Base-by-base conservation (phyloP, 192 early-diverging fungal genomes). In the Podila epigama region DNA sequence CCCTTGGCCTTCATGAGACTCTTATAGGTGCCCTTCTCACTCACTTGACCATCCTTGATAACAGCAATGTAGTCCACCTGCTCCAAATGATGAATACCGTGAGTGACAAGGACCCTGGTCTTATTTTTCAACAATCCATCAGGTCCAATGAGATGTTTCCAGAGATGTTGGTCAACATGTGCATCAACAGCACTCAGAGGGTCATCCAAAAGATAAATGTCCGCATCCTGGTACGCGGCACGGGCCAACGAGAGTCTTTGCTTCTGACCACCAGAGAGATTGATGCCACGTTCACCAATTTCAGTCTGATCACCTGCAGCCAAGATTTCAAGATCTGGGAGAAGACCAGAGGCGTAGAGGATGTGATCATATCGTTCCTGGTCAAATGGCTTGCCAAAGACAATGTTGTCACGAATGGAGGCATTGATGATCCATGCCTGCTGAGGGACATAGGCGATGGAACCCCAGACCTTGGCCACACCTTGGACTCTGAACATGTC, bases 391-490 rank as follows among this genome's bases (percentile, higher is more conserved):
- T 87, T 83, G 6, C 96, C 97, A 88, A 98, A 96, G 5, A 92
- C 57, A 79, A 98, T 93, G 80, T 99, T 99, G 29, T 98, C 94
- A 28, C 92, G 83, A 31, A 99, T 56, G 10, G 92, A 94, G 3
- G 90, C 89, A 61, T 99, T 99, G 88, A 96, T 92, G 52, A 99
- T 94, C 96, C 96, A 99, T 2, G 97, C 88, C 58, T 87, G 82
- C 51, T 77, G 73, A 22, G 66, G 60, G 7, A 66, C 92, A 82
- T 92, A 92, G 13, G 93, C 92, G n/a, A 93, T 70, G 8, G 79
- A 71, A 4, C 85, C 87, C 36, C 86, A 83, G 16, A 98, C 57
- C 11, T 58, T 69, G 20, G 95, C 92, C 3, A 75, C 62, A 34
- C 93, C 94, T 5, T 44, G 20, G 4, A 70, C 37, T 56, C 83